phyloP scores from a whole-genome alignment of 768 basidiomycete genomes.

The Tylopilus balloui region DNA sequence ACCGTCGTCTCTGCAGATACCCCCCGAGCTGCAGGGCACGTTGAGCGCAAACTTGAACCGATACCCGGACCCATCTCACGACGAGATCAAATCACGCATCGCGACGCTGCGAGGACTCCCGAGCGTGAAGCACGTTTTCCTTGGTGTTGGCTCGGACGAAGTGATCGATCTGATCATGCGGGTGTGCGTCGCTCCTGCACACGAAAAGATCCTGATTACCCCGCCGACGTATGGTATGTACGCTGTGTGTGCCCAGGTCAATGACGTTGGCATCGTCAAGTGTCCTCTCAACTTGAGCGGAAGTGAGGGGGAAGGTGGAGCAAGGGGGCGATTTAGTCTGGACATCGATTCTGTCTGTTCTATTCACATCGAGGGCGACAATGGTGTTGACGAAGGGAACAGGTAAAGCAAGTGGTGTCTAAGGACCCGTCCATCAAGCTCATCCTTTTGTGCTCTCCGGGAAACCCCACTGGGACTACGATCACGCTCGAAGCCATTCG shows the following conservation, averaged over 20 bases:
- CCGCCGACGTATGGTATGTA: slow-evolving; percentile 99
- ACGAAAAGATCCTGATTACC: slow-evolving; percentile 80
- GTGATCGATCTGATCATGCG: slow-evolving; percentile 93
- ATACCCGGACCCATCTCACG: slow-evolving; percentile 91
- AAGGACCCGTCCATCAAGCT: slow-evolving; percentile 80
- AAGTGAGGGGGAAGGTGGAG: slow-evolving; percentile 67
- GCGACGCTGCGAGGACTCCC: slow-evolving; percentile 70
- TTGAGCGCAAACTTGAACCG: slow-evolving; percentile 66
- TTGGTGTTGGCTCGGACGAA: slow-evolving; percentile 97
- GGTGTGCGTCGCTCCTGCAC: slow-evolving; percentile 73
- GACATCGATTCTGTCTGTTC: slow-evolving; percentile 66
- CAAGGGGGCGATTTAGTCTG: slow-evolving; percentile 66
- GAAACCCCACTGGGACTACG: slow-evolving; percentile 91
- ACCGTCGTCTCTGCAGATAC: slow-evolving; percentile 30
- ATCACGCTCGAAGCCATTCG: slow-evolving; percentile 70
- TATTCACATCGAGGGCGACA: background rate
- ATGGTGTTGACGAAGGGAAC: slow-evolving; percentile 2
- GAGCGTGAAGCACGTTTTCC: slow-evolving; percentile 65
- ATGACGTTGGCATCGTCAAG: slow-evolving; percentile 81
- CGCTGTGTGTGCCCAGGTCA: slow-evolving; percentile 88
- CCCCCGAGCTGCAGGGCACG: slow-evolving; percentile 35
- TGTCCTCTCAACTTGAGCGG: slow-evolving; percentile 63
- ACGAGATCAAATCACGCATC: slow-evolving; percentile 70
- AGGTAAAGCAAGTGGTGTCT: slow-evolving; percentile 70
- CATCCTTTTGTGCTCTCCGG: slow-evolving; percentile 93